These are phyloP conservation scores for Fusarium annulatum DNA, from an alignment of 2,329 filamentous ascomycete genomes.

Conservation along the genomic window DNA sequence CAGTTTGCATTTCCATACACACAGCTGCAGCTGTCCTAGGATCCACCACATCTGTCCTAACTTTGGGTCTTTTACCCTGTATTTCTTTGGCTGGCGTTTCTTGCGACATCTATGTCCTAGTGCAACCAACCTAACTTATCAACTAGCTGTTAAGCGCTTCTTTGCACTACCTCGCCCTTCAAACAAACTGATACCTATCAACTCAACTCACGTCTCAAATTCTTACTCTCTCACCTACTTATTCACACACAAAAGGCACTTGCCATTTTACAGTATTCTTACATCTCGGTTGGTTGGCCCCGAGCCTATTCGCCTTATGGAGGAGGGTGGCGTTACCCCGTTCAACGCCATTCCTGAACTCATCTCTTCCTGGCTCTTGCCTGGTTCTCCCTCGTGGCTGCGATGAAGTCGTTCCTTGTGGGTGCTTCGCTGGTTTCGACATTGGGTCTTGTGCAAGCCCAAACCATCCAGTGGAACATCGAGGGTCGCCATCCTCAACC, in stretches of 20 bases:
- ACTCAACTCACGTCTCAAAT: background rate
- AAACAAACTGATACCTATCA: background rate
- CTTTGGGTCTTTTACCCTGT: slow-evolving; percentile 34
- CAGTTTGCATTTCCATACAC: background rate
- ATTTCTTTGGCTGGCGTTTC: slow-evolving; percentile 32
- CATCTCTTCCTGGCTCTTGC: slow-evolving; percentile 4
- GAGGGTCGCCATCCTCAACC: slow-evolving; percentile 49
- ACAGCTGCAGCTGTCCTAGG: slow-evolving; percentile 27
- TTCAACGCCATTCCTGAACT: slow-evolving; percentile 36
- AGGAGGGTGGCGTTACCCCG: slow-evolving; percentile 38
- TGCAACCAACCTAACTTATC: background rate
- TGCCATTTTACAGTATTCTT: slow-evolving; percentile 1
- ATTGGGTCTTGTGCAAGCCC: slow-evolving; percentile 41
- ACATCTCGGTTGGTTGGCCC: slow-evolving; percentile 18
- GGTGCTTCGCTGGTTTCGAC: slow-evolving; percentile 38
- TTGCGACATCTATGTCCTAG: slow-evolving; percentile 35
- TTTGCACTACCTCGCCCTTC: slow-evolving; percentile 2
- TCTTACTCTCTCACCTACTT: background rate
- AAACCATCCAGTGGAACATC: slow-evolving; percentile 62
- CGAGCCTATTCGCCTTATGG: slow-evolving; percentile 36
- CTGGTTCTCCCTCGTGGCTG: slow-evolving; percentile 13
- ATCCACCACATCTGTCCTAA: slow-evolving; percentile 35
- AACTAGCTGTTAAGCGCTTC: slow-evolving; percentile 15
- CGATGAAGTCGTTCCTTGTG: slow-evolving; percentile 42
- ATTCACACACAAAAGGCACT: background rate